Evolutionary conservation across 2,329 filamentous ascomycete genomes (phyloP).

Genomic region (Cladophialophora yegresii): DNA sequence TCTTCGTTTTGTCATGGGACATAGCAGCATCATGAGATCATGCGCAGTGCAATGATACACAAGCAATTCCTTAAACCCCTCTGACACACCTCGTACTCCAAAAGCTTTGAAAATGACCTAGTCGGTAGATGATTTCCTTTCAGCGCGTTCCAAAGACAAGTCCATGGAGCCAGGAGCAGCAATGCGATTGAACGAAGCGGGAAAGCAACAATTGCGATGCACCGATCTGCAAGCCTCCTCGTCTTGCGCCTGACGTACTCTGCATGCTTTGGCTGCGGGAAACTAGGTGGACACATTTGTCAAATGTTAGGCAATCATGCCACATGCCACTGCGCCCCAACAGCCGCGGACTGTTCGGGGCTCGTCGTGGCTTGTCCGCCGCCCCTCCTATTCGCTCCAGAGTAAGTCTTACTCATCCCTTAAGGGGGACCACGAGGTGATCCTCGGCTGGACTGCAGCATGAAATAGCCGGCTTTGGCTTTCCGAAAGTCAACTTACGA

Average conservation of each 20-base stretch:
- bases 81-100: conserved; percentile 3
- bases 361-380: not conserved
- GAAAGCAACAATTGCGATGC: not conserved
- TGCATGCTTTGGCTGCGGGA: conserved; percentile 13
- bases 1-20: not conserved
- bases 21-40: conserved; percentile 8
- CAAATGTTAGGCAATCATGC: conserved; percentile 19
- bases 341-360: conserved; percentile 9
- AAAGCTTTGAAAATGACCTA: conserved; percentile 2
- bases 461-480: conserved; percentile 10
- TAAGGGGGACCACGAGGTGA: conserved; percentile 4
- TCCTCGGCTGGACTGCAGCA: conserved; percentile 10
- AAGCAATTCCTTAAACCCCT: not conserved
- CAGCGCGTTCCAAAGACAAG: not conserved
- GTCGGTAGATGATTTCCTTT: conserved; percentile 17
- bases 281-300: conserved; percentile 2
- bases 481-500: conserved; percentile 9
- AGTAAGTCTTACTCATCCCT: conserved; percentile 15
- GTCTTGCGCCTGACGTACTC: conserved; percentile 20
- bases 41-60: not conserved
- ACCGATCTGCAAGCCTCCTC: conserved; percentile 6
- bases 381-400: not conserved
- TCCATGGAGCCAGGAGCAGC: not conserved
- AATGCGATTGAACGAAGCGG: conserved; percentile 2
- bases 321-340: not conserved